Evolutionary conservation across 1,284 basidiomycete genomes (phyloP), one percentile per base, ranked within the genome.

Genomic region (Xerocomus amazonicus): DNA sequence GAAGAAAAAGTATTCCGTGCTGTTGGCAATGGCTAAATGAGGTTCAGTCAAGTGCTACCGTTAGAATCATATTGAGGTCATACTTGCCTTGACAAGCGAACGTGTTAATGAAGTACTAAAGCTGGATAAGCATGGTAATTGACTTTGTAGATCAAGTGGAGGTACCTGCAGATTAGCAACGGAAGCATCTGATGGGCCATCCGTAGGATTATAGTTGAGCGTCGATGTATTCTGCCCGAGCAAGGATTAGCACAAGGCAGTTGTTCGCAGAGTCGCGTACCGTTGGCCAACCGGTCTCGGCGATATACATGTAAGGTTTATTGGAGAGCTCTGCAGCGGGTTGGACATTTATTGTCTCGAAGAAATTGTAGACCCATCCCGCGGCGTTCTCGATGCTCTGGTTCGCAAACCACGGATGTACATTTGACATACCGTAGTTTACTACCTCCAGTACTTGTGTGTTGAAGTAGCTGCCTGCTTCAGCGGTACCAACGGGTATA

Each of bases 391-490:
- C 69, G 41, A 90, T 80, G 5, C 82, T 78, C 26, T 86, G 76
- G 55, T 86, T 83, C 13, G 88, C 85, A 63, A 90, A 90, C 86
- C 87, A 90, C 9, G 92, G 84, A 66, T 97, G 94, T 3, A 96
- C 85, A 57, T 95, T 95, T 34, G 73, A 65, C 74, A 78, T 71
- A 39, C 83, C 87, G 57, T 87, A 96, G 65, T 97, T 92, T 23
- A 89, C 76, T 1, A 77, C 77, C 17, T 68, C 60, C 1, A 91
- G 77, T 17, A 98, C 81, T 50, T 77, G 58, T 1, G 67, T 81
- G 59, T 89, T 93, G 74, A 96, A 90, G 70, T 83, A 88, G 50
- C 81, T 81, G 26, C 95, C 95, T 9, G 95, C 96, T 61, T 99
- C 95, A 7, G 90, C 82, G 12, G 84, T 97, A 16, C 96, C 96